A percentile compares a stretch with the other conserved stretches of the same genome.
phyloP scores from a whole-genome alignment of 768 basidiomycete genomes.

The Tricholoma bakamatsutake region DNA sequence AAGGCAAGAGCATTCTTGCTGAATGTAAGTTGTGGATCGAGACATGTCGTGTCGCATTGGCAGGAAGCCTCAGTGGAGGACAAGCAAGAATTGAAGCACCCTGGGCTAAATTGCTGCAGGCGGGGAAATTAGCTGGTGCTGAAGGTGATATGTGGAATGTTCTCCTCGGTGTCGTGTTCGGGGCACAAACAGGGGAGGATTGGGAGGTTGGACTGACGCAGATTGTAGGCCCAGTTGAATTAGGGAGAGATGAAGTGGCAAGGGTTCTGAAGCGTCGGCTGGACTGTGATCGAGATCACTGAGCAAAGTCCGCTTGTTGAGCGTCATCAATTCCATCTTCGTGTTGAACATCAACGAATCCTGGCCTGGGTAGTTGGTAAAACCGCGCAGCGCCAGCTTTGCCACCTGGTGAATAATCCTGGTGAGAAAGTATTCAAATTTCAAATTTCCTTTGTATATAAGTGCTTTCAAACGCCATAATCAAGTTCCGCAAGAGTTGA shows the following conservation, averaged over 20 bases:
- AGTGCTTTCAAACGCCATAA: too few relatives aligned
- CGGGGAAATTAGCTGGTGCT: slow-evolving; percentile 59
- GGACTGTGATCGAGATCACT: slow-evolving; percentile 13
- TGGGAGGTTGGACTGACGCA: slow-evolving; percentile 55
- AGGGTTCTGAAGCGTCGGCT: slow-evolving; percentile 45
- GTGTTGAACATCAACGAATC: too few relatives aligned
- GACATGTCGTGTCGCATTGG: slow-evolving; percentile 60
- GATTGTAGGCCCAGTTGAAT: slow-evolving; percentile 52
- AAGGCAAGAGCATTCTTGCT: slow-evolving; percentile 56
- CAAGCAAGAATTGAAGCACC: slow-evolving; percentile 59
- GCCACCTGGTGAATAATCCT: too few relatives aligned
- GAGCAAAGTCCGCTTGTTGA: neutral
- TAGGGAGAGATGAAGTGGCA: slow-evolving; percentile 57
- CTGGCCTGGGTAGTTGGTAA: too few relatives aligned
- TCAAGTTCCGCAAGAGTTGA: too few relatives aligned
- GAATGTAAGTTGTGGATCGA: slow-evolving; percentile 85
- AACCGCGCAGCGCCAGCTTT: too few relatives aligned
- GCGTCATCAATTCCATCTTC: too few relatives aligned
- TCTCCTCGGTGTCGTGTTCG: slow-evolving; percentile 45
- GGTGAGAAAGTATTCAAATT: too few relatives aligned
- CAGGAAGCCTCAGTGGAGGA: slow-evolving; percentile 37
- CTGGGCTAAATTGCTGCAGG: slow-evolving; percentile 70
- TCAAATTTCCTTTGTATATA: too few relatives aligned
- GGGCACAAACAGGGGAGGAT: slow-evolving; percentile 34
- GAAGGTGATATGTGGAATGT: slow-evolving; percentile 49